Percentiles rank a stretch among this genome's conserved stretches.
These are phyloP conservation scores for Herpetospermum pedunculosum DNA, from an alignment of 306 rosid genomes.

Conservation along the genomic window DNA sequence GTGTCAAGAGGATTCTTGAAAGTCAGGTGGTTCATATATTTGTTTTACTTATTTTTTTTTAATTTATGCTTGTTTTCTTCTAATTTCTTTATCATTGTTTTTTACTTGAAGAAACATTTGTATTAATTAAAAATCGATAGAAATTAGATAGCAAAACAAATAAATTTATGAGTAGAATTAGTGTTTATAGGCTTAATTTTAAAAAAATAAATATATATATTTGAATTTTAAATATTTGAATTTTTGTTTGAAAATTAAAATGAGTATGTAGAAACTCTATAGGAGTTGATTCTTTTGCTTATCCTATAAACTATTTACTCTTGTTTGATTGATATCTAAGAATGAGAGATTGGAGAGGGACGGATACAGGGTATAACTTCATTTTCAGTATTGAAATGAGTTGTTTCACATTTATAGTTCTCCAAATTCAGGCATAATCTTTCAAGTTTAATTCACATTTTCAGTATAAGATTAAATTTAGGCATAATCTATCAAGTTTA, in stretches of 20 bases:
- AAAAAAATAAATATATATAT: too few species aligned
- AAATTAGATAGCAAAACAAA: too few species aligned
- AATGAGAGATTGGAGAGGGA: not conserved
- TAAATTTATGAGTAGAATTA: too few species aligned
- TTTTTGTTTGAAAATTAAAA: too few species aligned
- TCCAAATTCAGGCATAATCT: not conserved
- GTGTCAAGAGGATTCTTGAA: slow-evolving; percentile 64
- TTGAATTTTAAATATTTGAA: too few species aligned
- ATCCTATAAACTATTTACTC: not conserved
- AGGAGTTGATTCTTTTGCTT: not conserved
- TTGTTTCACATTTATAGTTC: not conserved
- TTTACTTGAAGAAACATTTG: too few species aligned
- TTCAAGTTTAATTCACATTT: too few species aligned
- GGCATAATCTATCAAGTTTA: not conserved
- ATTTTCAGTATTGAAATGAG: not conserved
- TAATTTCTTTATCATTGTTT: too few species aligned
- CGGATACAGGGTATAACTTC: not conserved
- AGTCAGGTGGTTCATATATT: slow-evolving; percentile 1
- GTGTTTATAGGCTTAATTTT: too few species aligned
- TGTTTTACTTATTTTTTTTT: too few species aligned
- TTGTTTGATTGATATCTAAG: not conserved
- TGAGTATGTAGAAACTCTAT: not conserved
- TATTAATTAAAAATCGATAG: too few species aligned
- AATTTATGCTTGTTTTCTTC: too few species aligned
- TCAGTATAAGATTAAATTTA: not conserved